Evolutionary conservation across 2,329 filamentous ascomycete species (phyloP).

Genomic region (Arthrobotrys sinensis): DNA sequence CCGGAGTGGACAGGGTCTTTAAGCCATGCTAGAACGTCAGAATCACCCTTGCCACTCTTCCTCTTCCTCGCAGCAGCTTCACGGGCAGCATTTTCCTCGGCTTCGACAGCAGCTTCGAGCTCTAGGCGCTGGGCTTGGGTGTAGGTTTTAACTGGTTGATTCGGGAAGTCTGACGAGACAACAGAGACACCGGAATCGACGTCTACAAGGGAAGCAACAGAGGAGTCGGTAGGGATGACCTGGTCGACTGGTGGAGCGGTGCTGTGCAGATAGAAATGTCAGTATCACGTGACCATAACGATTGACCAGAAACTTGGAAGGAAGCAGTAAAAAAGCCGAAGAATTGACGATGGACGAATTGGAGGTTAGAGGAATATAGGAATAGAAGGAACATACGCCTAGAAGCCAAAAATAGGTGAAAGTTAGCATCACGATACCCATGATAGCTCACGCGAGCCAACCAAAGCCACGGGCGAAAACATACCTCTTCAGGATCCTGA

Average conservation of each 20-base stretch:
- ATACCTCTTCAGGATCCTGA: slow-evolving; percentile 56
- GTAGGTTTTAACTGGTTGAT: slow-evolving; percentile 52
- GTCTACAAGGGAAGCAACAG: slow-evolving; percentile 55
- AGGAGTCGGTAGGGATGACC: slow-evolving; percentile 50
- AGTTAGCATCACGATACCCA: slow-evolving; percentile 17
- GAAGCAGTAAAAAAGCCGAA: not conserved
- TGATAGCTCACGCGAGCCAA: not conserved
- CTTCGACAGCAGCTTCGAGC: slow-evolving; percentile 43
- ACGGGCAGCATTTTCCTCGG: slow-evolving; percentile 44
- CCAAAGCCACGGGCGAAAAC: not conserved
- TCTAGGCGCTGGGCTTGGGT: slow-evolving; percentile 55
- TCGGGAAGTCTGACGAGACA: slow-evolving; percentile 48
- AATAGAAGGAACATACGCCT: slow-evolving; percentile 30
- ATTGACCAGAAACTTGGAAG: not conserved
- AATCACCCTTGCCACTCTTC: slow-evolving; percentile 55
- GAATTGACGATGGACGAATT: not conserved
- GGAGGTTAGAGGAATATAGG: not conserved
- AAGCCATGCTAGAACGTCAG: slow-evolving; percentile 66
- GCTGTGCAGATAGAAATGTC: slow-evolving; percentile 14
- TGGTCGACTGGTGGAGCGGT: slow-evolving; percentile 47
- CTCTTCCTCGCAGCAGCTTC: slow-evolving; percentile 29
- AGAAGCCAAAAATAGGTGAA: not conserved
- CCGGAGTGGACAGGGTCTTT: slow-evolving; percentile 39
- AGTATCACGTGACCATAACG: slow-evolving; percentile 11
- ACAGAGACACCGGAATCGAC: slow-evolving; percentile 56